Evolutionary conservation across 306 rosid genomes (phyloP).

Genomic region (Prunus persica): DNA sequence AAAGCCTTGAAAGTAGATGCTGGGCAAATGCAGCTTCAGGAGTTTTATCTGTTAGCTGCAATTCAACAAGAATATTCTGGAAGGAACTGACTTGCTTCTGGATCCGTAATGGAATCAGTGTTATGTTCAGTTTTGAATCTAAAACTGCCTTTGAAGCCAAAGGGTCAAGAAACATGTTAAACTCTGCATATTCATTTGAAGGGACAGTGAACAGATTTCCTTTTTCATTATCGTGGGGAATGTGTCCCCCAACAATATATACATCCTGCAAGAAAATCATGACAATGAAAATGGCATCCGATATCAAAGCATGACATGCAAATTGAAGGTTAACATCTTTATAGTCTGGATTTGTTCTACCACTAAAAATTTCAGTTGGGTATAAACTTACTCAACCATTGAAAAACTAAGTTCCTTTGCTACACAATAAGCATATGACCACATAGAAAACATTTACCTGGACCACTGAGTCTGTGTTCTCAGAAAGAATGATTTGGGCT

Average conservation of each 20-base stretch:
- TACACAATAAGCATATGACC: neutral
- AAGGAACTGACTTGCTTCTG: slow-evolving; percentile 46
- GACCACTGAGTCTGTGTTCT: slow-evolving; percentile 38
- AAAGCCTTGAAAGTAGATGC: slow-evolving; percentile 35
- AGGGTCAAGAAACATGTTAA: slow-evolving; percentile 63
- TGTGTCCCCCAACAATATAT: slow-evolving; percentile 55
- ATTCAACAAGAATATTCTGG: slow-evolving; percentile 13
- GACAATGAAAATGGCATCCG: neutral
- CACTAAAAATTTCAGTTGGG: neutral
- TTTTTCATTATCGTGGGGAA: slow-evolving; percentile 29
- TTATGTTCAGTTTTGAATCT: slow-evolving; percentile 37
- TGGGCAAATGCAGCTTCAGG: slow-evolving; percentile 46
- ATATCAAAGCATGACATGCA: neutral
- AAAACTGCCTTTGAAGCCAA: slow-evolving; percentile 51
- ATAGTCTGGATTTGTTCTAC: too few relatives aligned
- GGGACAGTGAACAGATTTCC: slow-evolving; percentile 56
- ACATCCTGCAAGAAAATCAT: slow-evolving; percentile 39
- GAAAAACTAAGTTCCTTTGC: neutral
- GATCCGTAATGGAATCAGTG: slow-evolving; percentile 41
- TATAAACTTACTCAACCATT: neutral
- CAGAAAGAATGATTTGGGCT: slow-evolving; percentile 39
- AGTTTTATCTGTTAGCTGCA: slow-evolving; percentile 20
- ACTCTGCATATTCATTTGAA: slow-evolving; percentile 59
- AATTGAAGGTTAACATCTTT: neutral
- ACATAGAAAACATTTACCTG: slow-evolving; percentile 25